Base-by-base conservation (phyloP, 352 stramenopile species). In the Phytophthora cajani region DNA sequence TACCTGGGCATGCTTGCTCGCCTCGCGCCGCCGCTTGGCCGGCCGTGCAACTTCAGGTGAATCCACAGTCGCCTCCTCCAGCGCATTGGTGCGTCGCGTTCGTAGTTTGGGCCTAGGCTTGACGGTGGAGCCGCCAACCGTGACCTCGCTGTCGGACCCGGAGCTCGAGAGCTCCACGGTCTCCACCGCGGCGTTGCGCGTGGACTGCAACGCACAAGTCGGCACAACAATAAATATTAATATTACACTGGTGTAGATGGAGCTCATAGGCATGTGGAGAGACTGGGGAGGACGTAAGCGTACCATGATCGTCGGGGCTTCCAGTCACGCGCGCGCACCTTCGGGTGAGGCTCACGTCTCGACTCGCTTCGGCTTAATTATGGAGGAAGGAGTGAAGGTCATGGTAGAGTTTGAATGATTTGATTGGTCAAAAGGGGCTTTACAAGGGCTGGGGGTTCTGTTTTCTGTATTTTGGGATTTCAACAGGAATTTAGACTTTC, bases 31-130 rank as follows among this genome's bases (percentile, higher is more conserved):
- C 50, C 69, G 58, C 52, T 82, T 82, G n/a, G 58, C 25, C 44
- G 72, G 73, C 7, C 50, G 66, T 9, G 14, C 49, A 10, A 64
- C 49, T 9, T 81, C 67, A 2, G 61, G 32, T n/a, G 73, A 73
- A 46, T 72, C 64, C 21, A 57, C 56, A 50, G 14, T 46, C 14
- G 70, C 27, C 17, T 47, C 23, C 33, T 77, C 58, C 14, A 73
- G 27, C 14, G 58, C 14, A 21, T 60, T 60, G 10, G 36, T 56
- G 10, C 79, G 77, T 52, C 68, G 75, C n/a, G 78, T 83, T 21
- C 71, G 58, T 7, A 86, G 69, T 53, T 87, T 86, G 14, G 77
- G 79, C n/a, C 79, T 74, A 8, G 60, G 47, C n/a, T 71, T 76
- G 11, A 78, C 62, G 32, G 46, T 63, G 5, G 54, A 42, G 12